A percentile compares a stretch with the other conserved stretches of the same genome.
phyloP scores from a whole-genome alignment of 495 filamentous ascomycete species.

The Aspergillus olivimuriae region DNA sequence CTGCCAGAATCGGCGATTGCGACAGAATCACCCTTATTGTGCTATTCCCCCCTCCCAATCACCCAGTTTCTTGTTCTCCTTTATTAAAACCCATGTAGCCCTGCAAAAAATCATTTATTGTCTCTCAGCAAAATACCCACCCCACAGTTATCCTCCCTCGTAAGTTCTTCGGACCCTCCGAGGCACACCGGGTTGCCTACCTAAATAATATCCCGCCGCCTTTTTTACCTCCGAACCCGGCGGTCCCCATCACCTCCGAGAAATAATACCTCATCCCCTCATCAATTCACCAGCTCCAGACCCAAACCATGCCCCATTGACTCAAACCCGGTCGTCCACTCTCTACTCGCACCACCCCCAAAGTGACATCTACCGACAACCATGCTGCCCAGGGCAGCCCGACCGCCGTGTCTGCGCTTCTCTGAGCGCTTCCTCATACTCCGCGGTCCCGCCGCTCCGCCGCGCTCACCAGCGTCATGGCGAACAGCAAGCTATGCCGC shows the following conservation, averaged over 20 bases:
- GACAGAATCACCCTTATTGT: constrained; percentile 8
- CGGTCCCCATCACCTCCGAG: too few species aligned
- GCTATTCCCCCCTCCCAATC: background rate
- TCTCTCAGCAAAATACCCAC: too few species aligned
- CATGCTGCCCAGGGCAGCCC: constrained; percentile 42
- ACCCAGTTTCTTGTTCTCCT: background rate
- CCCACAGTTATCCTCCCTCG: too few species aligned
- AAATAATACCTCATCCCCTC: too few species aligned
- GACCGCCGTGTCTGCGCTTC: constrained; percentile 33
- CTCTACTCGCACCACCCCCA: background rate
- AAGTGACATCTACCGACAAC: constrained; percentile 6
- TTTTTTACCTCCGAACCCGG: constrained; percentile 39
- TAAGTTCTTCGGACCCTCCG: too few species aligned
- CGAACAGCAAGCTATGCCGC: constrained; percentile 14
- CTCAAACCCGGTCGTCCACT: background rate
- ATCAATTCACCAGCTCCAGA: too few species aligned
- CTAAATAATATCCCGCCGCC: constrained; percentile 1
- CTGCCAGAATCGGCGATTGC: constrained; percentile 10
- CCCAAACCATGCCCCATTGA: constrained; percentile 27
- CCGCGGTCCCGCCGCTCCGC: constrained; percentile 25
- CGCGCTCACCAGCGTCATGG: constrained; percentile 20
- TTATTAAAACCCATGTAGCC: background rate
- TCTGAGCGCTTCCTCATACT: constrained; percentile 26
- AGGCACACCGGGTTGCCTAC: background rate
- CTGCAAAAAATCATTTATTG: too few species aligned